These are phyloP conservation scores for Fusarium pseudocircinatum DNA, from an alignment of 2,329 filamentous ascomycete genomes.

Conservation along the genomic window DNA sequence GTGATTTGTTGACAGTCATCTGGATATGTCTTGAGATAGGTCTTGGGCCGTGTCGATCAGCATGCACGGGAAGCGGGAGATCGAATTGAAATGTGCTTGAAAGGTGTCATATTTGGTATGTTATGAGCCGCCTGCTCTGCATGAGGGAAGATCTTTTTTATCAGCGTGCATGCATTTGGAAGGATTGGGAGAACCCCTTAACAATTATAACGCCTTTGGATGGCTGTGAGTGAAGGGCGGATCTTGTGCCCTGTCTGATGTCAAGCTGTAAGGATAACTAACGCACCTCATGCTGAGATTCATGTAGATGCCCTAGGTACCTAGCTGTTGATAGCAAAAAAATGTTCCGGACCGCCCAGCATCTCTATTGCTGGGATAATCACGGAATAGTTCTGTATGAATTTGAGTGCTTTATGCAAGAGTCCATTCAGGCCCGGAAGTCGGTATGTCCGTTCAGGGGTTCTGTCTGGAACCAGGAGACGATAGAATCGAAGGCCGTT, in stretches of 20 bases:
- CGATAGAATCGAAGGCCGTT: neutral
- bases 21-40: conserved; percentile 11
- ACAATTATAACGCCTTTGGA: neutral
- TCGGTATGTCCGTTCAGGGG: conserved; percentile 1
- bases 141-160: neutral
- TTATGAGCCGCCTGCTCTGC: neutral
- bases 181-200: neutral
- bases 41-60: conserved; percentile 22
- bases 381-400: neutral
- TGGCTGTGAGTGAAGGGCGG: neutral
- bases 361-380: neutral
- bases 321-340: neutral
- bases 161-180: neutral
- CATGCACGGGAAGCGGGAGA: conserved; percentile 27
- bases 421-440: conserved; percentile 1
- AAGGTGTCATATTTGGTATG: conserved; percentile 10
- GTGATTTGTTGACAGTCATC: conserved; percentile 30
- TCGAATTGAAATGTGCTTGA: conserved; percentile 6
- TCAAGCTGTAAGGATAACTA: neutral
- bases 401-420: conserved; percentile 6
- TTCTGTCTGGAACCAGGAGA: neutral
- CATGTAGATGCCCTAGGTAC: neutral
- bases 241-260: neutral
- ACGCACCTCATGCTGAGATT: neutral
- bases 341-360: neutral